phyloP scores from a whole-genome alignment of 805 yeast genomes.

The Wickerhamomyces bovis region DNA sequence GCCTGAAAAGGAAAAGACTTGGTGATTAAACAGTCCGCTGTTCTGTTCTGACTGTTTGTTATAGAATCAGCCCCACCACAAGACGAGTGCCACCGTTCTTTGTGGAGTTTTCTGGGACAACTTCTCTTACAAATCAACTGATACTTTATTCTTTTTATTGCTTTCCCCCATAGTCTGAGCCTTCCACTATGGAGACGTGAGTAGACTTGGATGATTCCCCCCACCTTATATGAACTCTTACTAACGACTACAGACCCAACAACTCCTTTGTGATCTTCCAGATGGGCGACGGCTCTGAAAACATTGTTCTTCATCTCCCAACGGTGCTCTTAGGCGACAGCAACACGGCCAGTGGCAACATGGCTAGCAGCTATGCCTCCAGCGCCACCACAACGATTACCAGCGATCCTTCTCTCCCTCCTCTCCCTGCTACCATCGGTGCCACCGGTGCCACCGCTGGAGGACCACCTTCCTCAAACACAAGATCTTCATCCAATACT shows the following conservation, averaged over 20 bases:
- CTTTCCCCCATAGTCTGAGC: neutral
- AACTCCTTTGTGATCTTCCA: slow-evolving; percentile 18
- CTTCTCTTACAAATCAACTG: neutral
- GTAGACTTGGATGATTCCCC: neutral
- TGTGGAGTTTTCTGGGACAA: neutral
- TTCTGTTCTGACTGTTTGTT: too few relatives aligned
- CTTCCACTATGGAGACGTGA: neutral
- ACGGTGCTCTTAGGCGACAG: slow-evolving; percentile 2
- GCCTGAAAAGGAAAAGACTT: neutral
- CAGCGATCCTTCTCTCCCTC: too few relatives aligned
- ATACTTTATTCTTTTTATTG: neutral
- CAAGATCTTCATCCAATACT: neutral
- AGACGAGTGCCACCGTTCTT: too few relatives aligned
- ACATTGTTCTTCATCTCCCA: slow-evolving; percentile 13
- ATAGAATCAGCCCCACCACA: neutral
- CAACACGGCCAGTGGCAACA: neutral
- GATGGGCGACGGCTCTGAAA: slow-evolving; percentile 16
- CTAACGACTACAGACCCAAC: slow-evolving; percentile 1
- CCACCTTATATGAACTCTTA: neutral
- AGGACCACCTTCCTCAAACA: neutral
- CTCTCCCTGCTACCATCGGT: too few relatives aligned
- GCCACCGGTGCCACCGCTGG: neutral
- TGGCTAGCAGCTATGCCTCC: neutral
- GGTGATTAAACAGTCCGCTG: too few relatives aligned
- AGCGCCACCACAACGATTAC: neutral